A percentile compares a stretch with the other conserved stretches of the same genome.
phyloP scores from a whole-genome alignment of 73 alveolate species.

The Breviolum minutum region DNA sequence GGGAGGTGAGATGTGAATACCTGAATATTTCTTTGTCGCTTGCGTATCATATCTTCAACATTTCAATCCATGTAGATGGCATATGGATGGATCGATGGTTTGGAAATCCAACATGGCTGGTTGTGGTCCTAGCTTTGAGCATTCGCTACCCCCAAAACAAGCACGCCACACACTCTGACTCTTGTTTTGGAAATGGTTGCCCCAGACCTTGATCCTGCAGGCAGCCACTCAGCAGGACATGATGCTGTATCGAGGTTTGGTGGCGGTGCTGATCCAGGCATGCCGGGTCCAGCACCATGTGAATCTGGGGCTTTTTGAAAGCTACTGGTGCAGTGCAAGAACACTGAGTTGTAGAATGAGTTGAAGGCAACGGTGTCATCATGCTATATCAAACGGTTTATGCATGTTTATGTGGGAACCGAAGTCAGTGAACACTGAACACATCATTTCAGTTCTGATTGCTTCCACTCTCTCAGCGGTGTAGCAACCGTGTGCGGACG shows the following conservation, averaged over 20 bases:
- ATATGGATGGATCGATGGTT: no score
- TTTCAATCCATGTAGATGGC: no score
- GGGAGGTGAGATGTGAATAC: no score
- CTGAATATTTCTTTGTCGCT: no score
- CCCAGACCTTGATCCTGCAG: neutral
- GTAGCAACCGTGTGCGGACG: no score
- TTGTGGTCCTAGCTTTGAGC: no score
- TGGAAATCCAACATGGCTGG: no score
- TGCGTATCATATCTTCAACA: no score
- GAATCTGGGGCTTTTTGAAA: neutral
- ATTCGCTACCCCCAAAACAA: no score
- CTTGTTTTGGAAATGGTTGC: no score
- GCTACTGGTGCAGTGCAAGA: neutral
- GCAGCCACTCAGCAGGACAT: slow-evolving; percentile 14
- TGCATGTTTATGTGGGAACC: neutral
- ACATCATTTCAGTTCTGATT: neutral
- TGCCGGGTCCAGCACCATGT: neutral
- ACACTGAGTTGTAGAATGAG: neutral
- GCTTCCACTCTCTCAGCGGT: no score
- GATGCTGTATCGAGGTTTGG: slow-evolving; percentile 48
- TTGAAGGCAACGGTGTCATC: neutral
- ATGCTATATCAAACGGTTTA: neutral
- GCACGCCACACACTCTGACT: no score
- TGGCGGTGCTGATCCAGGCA: slow-evolving; percentile 47
- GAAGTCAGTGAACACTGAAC: neutral